Conservation (phyloP, 495 filamentous ascomycete species). For the Tuber indicum region DNA sequence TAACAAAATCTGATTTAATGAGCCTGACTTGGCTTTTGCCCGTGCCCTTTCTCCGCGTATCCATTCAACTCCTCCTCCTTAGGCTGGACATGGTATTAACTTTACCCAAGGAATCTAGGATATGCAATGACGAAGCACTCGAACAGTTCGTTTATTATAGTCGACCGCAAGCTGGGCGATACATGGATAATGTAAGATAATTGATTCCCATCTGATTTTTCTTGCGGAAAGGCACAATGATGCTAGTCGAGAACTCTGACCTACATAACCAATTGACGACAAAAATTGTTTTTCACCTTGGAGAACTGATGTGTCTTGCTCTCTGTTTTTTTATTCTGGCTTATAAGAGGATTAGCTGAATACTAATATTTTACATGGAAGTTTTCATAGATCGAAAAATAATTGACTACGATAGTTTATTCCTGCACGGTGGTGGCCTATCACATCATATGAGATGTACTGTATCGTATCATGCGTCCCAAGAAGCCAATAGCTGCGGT, state of each 20-base stretch:
- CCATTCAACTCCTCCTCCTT: not conserved
- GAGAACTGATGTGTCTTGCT: conserved; percentile 13
- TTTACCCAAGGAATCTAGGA: not conserved
- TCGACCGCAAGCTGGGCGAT: not conserved
- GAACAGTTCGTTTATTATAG: not conserved
- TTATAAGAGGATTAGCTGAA: not conserved
- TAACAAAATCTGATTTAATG: conserved; percentile 45
- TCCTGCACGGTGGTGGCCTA: not conserved
- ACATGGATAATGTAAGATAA: not conserved
- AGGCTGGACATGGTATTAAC: not conserved
- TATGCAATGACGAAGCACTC: not conserved
- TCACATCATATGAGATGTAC: not conserved
- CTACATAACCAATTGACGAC: conserved; percentile 9
- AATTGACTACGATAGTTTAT: not conserved
- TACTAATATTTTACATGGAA: not conserved
- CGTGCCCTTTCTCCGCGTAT: not conserved
- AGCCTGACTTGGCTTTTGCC: conserved; percentile 41
- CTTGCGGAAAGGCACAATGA: not conserved
- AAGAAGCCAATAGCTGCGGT: not conserved
- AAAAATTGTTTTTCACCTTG: conserved; percentile 19
- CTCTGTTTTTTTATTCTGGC: not conserved
- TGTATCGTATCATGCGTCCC: not conserved
- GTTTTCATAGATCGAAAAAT: not conserved
- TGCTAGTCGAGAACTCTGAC: not conserved
- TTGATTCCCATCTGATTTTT: not conserved